A percentile compares a stretch with the other conserved stretches of the same genome.
Conservation (phyloP, 768 basidiomycete species). For the Mycena galopus region DNA sequence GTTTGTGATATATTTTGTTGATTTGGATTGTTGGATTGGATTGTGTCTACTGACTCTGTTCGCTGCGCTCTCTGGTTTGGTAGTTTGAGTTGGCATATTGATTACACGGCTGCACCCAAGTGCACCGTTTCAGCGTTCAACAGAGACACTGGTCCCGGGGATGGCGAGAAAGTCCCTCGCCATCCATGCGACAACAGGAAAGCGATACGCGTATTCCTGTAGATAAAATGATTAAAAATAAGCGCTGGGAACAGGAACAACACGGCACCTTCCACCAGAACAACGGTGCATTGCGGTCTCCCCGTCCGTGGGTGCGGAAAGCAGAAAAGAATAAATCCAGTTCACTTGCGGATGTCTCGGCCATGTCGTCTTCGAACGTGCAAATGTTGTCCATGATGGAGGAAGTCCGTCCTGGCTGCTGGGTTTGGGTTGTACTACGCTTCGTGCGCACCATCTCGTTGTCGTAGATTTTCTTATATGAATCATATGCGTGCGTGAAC, state of each 20-base stretch:
- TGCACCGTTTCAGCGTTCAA: too few species aligned
- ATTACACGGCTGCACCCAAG: too few species aligned
- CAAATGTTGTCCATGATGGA: constrained; percentile 1
- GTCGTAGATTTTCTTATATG: constrained; percentile 3
- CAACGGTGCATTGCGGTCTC: neutral
- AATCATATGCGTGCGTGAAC: neutral
- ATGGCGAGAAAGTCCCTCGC: constrained; percentile 37
- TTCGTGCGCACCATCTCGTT: neutral
- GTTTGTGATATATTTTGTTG: too few species aligned
- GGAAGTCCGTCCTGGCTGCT: neutral
- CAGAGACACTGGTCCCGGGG: constrained; percentile 31
- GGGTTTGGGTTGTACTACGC: neutral
- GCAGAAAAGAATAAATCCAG: neutral
- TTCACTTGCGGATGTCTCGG: neutral
- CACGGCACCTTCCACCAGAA: neutral
- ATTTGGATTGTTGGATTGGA: too few species aligned
- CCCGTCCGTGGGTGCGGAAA: neutral
- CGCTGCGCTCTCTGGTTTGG: too few species aligned
- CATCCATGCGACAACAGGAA: constrained; percentile 19
- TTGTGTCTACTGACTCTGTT: too few species aligned
- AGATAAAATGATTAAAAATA: neutral
- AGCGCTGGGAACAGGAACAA: neutral
- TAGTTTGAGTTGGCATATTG: too few species aligned
- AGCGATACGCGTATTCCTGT: constrained; percentile 2
- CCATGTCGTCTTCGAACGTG: neutral